Base-by-base conservation (phyloP, 225 moss, liverwort and hornwort genomes). In the Pleurozium schreberi region DNA sequence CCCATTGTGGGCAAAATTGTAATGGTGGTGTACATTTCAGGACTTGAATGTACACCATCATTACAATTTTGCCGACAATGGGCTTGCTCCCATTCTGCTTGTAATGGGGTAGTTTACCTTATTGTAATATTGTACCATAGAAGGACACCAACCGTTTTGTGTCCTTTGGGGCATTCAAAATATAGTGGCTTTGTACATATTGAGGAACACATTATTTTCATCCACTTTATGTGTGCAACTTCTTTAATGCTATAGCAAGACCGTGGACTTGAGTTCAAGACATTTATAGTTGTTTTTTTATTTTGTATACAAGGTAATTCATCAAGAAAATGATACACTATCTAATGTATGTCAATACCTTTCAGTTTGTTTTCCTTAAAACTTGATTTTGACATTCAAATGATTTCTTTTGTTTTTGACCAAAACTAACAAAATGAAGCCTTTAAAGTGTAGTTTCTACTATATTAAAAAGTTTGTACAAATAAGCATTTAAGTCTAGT, bases 131-230 rank as follows among this genome's bases (percentile, higher is more conserved):
- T n/a, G n/a, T n/a, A n/a, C 36, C 21, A 38, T 38, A 4, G 45
- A 28, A 28, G 43, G 27, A 42, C 2, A 2, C 4, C 4, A 0
- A n/a, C 5, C 14, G 5, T 8, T 13, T 42, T 45, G 14, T 3
- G 18, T 45, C 18, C 2, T 47, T 18, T 5, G 10, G 10, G 18
- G 18, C 49, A 49, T 49, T 49, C 9, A 49, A 49, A 49, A 49
- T 49, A 49, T 11, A 8, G 49, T 8, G 0, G 5, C 18, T 11
- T 11, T 30, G 18, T 75, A 2, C 18, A 19, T 33, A 74, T 47
- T 31, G 18, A 47, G 18, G 30, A 47, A 17, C 11, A 18, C 45
- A 75, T 52, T 21, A 22, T 34, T 52, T 75, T 52, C 13, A 52
- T 52, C 2, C 4, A 18, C 19, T 33, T 19, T 7, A 16, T 53